Base-by-base conservation (phyloP, 495 filamentous ascomycete species). In the Lepidopterella palustris region DNA sequence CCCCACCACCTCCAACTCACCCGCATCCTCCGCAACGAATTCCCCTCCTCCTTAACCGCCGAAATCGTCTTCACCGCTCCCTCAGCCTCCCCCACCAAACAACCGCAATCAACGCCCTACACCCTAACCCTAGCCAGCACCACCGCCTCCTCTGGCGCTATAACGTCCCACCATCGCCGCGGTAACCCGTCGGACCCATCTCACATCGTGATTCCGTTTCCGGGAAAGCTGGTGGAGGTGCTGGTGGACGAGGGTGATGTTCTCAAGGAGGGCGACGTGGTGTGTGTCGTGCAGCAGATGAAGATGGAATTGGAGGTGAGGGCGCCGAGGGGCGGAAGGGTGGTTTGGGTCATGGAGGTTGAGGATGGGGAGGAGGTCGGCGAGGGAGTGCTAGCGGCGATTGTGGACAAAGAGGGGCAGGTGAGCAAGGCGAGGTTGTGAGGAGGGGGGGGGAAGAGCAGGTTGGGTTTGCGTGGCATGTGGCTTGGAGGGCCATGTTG, bases 221-320 rank as follows among this genome's bases (percentile, higher is more conserved):
- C 81, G 0, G 83, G 83, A 0, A 82, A 80, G 58, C 60, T 86
- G 11, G 77, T 84, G 8, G 83, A 85, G 71, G 68, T 86, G 0
- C 59, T 79, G 6, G 80, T 86, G 1, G 69, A 76, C 4, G 74
- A 78, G 15, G 82, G 82, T 0, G 80, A 86, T 57, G 54, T 68
- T 26, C 69, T 86, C 0, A 73, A 68, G 8, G 71, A 78, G 49
- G 76, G 79, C 25, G 79, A 84, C 61, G 78, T 81, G 0, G 70
- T 86, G n/a, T 81, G 79, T 28, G 80, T 85, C 24, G 75, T 86
- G 24, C 78, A 81, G 66, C 83, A 86, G 71, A 86, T 86, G 82
- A 85, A 86, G 71, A 85, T 85, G 82, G 82, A 86, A 67, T 67
- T 85, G 13, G 83, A 85, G 67, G 74, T 86, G 5, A 65, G 82